Percentiles rank a stretch among this genome's conserved stretches.
Conservation (phyloP, 169 alveolate species). For the Cyclospora cayetanensis region DNA sequence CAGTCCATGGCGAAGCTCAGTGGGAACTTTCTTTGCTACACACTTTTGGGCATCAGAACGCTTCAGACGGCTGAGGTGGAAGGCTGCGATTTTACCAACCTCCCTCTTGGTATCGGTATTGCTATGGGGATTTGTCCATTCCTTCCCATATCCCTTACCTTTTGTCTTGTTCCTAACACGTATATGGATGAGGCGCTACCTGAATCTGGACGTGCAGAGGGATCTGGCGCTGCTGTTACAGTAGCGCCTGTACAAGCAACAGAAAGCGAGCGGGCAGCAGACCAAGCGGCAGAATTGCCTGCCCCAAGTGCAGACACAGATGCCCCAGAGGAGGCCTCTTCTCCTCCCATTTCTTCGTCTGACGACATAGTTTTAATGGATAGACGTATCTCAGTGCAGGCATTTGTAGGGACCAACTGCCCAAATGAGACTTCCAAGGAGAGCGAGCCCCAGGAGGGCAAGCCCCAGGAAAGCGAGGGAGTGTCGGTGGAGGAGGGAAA, state of each 20-base stretch:
- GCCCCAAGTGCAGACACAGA: too few species aligned
- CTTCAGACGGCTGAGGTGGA: constrained; percentile 3
- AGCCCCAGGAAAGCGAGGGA: too few species aligned
- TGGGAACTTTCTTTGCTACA: constrained; percentile 64
- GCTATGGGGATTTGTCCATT: constrained; percentile 45
- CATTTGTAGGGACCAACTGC: neutral
- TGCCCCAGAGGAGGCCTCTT: neutral
- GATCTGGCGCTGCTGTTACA: neutral
- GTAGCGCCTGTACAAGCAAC: neutral
- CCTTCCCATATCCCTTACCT: constrained; percentile 65
- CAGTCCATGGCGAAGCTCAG: constrained; percentile 39
- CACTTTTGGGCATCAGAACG: constrained; percentile 56
- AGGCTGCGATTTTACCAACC: constrained; percentile 59
- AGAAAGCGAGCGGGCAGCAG: neutral
- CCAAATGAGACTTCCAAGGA: too few species aligned
- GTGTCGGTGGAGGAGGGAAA: neutral
- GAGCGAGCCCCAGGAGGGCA: too few species aligned
- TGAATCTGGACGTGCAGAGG: neutral
- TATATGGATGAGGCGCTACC: constrained; percentile 52
- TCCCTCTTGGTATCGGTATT: constrained; percentile 33
- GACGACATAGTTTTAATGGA: neutral
- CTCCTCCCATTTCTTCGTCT: neutral
- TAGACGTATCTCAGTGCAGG: neutral
- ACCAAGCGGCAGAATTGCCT: too few species aligned
- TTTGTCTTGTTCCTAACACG: constrained; percentile 67